Conservation (phyloP, 2,329 filamentous ascomycete species). For the Sporothrix phasma region DNA sequence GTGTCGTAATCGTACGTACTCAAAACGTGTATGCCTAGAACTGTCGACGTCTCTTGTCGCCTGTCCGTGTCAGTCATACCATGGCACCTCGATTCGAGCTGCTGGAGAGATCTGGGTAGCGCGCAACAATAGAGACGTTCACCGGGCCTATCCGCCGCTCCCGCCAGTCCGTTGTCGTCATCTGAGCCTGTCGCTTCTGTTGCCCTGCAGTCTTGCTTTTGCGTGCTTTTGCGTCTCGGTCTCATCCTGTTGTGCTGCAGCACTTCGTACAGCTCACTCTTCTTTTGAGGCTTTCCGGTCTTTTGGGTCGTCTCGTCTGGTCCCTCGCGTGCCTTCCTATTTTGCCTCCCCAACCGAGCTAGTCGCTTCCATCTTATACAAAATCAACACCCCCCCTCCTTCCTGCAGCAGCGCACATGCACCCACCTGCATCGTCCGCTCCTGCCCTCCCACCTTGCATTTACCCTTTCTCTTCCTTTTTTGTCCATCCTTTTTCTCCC, state of each 20-base stretch:
- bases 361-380: slow-evolving; percentile 3
- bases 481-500: neutral
- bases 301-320: too few species aligned
- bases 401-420: slow-evolving; percentile 10
- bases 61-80: neutral
- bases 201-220: neutral
- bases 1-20: neutral
- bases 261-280: neutral
- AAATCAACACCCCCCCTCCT: slow-evolving; percentile 5
- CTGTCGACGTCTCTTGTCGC: neutral
- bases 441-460: neutral
- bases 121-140: neutral
- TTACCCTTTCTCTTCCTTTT: neutral
- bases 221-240: neutral
- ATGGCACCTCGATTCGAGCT: neutral
- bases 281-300: too few species aligned
- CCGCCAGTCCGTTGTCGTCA: slow-evolving; percentile 11
- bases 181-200: slow-evolving; percentile 1
- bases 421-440: slow-evolving; percentile 4
- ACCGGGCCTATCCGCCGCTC: slow-evolving; percentile 15
- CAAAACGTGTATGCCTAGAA: neutral
- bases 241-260: too few species aligned
- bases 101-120: neutral
- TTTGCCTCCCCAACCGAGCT: slow-evolving; percentile 11
- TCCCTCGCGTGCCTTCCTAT: slow-evolving; percentile 5